Conservation (phyloP, 2,329 filamentous ascomycete genomes). For the Monosporascus sp. region DNA sequence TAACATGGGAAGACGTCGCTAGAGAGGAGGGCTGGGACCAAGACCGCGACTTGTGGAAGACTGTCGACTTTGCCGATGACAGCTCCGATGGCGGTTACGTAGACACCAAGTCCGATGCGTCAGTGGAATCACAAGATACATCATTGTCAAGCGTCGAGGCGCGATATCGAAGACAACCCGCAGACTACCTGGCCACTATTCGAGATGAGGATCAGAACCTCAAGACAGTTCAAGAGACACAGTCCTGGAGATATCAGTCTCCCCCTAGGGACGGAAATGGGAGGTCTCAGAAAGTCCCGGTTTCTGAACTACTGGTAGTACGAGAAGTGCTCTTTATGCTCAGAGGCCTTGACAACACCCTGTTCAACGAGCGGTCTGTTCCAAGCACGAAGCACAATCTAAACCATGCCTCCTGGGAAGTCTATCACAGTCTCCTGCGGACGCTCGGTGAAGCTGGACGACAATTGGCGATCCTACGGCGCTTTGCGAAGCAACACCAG, state of each 20-base stretch:
- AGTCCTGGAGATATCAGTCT: conserved; percentile 38
- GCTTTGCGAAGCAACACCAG: conserved; percentile 39
- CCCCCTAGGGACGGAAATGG: conserved; percentile 24
- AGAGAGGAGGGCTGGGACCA: conserved; percentile 67
- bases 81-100: conserved; percentile 57
- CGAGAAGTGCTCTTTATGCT: conserved; percentile 85
- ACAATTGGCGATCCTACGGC: conserved; percentile 40
- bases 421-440: conserved; percentile 42
- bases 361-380: conserved; percentile 51
- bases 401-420: conserved; percentile 42
- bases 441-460: conserved; percentile 43
- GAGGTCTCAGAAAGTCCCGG: conserved; percentile 33
- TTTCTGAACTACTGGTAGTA: conserved; percentile 68
- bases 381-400: conserved; percentile 41
- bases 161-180: conserved; percentile 20
- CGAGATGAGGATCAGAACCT: conserved; percentile 28
- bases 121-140: conserved; percentile 29
- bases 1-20: conserved; percentile 78
- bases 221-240: conserved; percentile 34
- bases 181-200: conserved; percentile 32
- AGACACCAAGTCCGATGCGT: conserved; percentile 31
- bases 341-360: conserved; percentile 65
- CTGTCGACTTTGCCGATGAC: conserved; percentile 58
- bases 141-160: conserved; percentile 29
- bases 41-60: conserved; percentile 64